Base-by-base conservation (phyloP, 345 rosid genomes). In the Kernera saxatilis region DNA sequence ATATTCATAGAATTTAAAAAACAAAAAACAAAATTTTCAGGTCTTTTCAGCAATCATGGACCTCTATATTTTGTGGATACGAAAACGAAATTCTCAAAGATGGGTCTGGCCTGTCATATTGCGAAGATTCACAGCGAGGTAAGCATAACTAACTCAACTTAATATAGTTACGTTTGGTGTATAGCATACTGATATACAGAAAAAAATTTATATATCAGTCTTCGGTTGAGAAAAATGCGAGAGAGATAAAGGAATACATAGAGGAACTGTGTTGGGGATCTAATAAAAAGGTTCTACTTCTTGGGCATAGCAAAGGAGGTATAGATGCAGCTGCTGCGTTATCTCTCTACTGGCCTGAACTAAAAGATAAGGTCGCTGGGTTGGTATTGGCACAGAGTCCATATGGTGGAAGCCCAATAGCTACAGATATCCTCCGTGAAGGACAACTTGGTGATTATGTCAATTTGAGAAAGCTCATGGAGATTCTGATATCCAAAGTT, bases 51-150 rank as follows among this genome's bases (percentile, higher is more conserved):
- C 80, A 91, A 94, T 77, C 99, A 91, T 43, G 98, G 99, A 66
- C 96, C 99, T 29, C 89, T 94, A 70, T 94, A 88, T 81, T 94
- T 94, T 77, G 93, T 94, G 45, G 84, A 79, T 64, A 86, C 95
- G 3, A 94, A 94, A 90, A 82, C 51, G 43, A 79, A 80, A 68
- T 89, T 94, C 81, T 94, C 96, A 59, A 94, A 91, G 88, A 76
- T 89, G 96, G 99, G 96, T 32, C 80, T 94, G 68, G 62, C 88
- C 29, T 91, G 99, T 79, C 98, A 91, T 81, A 91, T 94, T 69
- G 99, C 98, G 19, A 94, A 89, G 84, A 94, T 94, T 86, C 99
- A 94, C 76, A 88, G 99, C 12, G 98, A 94, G 96, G 99, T 91
- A 81, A 15, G 17, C 54, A 49, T 58, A 22, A 50, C 48, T 60